Conservation (phyloP, 768 basidiomycete genomes). For the Leccinellum luteum region DNA sequence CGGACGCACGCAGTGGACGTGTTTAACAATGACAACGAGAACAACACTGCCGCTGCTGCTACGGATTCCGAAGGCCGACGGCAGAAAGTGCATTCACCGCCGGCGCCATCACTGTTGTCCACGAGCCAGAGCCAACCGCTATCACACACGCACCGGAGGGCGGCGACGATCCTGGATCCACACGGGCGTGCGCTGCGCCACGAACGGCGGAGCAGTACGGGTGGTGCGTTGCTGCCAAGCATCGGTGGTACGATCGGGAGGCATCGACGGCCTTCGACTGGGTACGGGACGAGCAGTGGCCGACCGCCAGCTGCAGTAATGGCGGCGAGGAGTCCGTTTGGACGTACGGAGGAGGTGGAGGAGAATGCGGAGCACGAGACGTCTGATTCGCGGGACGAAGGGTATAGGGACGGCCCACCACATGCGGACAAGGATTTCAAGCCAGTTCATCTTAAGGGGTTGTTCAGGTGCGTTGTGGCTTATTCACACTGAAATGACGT, state of each 20-base stretch:
- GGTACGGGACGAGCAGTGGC: slow-evolving; percentile 39
- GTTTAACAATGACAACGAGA: slow-evolving; percentile 19
- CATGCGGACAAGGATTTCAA: slow-evolving; percentile 75
- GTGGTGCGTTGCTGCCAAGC: slow-evolving; percentile 51
- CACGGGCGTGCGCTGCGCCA: slow-evolving; percentile 60
- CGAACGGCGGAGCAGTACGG: slow-evolving; percentile 75
- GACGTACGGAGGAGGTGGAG: slow-evolving; percentile 46
- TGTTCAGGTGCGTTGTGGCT: slow-evolving; percentile 73
- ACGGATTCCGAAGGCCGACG: slow-evolving; percentile 24
- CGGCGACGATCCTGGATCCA: slow-evolving; percentile 75
- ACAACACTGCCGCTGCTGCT: not conserved
- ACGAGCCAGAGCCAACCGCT: slow-evolving; percentile 55
- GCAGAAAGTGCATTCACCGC: slow-evolving; percentile 26
- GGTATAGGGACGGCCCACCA: slow-evolving; percentile 43
- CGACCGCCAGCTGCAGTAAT: slow-evolving; percentile 18
- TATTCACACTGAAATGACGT: not conserved
- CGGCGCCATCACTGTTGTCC: slow-evolving; percentile 33
- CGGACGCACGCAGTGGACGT: slow-evolving; percentile 15
- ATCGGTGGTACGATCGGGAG: slow-evolving; percentile 62
- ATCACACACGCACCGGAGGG: slow-evolving; percentile 63
- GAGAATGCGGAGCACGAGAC: slow-evolving; percentile 43
- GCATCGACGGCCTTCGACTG: slow-evolving; percentile 69
- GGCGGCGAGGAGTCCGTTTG: slow-evolving; percentile 46
- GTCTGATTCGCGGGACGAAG: slow-evolving; percentile 39
- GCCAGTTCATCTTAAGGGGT: slow-evolving; percentile 91